A percentile compares a stretch with the other conserved stretches of the same genome.
Evolutionary conservation across 768 basidiomycete genomes (phyloP).

Genomic region (Suillus paluster): DNA sequence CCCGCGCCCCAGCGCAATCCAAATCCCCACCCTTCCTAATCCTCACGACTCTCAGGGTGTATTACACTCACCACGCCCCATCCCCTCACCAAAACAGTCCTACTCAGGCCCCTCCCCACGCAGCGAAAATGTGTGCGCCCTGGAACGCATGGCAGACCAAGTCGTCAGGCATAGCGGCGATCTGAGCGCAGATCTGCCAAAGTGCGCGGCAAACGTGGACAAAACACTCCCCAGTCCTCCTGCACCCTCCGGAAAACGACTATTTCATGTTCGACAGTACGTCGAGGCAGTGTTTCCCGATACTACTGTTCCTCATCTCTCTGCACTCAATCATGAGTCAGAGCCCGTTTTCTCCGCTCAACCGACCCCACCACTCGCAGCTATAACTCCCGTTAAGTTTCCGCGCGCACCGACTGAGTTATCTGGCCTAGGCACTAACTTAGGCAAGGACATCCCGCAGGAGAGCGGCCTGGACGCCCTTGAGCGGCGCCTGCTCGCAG

Average conservation of each 20-base stretch:
- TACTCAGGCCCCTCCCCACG: slow-evolving; percentile 33
- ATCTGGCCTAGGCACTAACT: slow-evolving; percentile 27
- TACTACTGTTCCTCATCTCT: slow-evolving; percentile 14
- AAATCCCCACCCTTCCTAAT: slow-evolving; percentile 29
- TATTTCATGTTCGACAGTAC: slow-evolving; percentile 20
- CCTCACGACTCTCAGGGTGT: slow-evolving; percentile 41
- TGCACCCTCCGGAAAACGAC: slow-evolving; percentile 48
- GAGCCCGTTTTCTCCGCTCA: slow-evolving; percentile 32
- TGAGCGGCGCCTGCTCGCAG: slow-evolving; percentile 66
- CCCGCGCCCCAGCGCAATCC: slow-evolving; percentile 26
- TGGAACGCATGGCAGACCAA: slow-evolving; percentile 76
- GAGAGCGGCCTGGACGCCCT: slow-evolving; percentile 75
- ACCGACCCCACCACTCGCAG: slow-evolving; percentile 57
- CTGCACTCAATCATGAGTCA: slow-evolving; percentile 18
- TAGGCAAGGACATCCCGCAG: slow-evolving; percentile 22
- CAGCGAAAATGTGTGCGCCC: slow-evolving; percentile 56
- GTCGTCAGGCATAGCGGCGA: slow-evolving; percentile 39
- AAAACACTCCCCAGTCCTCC: slow-evolving; percentile 69
- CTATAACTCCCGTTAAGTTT: slow-evolving; percentile 41
- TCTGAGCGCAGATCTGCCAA: slow-evolving; percentile 28
- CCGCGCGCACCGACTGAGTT: slow-evolving; percentile 37
- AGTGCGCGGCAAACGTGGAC: slow-evolving; percentile 39
- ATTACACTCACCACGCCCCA: slow-evolving; percentile 68
- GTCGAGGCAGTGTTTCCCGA: slow-evolving; percentile 38
- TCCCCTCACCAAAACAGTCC: slow-evolving; percentile 67